phyloP scores from a whole-genome alignment of 2,329 filamentous ascomycete genomes.

The Pseudogymnoascus sp. region DNA sequence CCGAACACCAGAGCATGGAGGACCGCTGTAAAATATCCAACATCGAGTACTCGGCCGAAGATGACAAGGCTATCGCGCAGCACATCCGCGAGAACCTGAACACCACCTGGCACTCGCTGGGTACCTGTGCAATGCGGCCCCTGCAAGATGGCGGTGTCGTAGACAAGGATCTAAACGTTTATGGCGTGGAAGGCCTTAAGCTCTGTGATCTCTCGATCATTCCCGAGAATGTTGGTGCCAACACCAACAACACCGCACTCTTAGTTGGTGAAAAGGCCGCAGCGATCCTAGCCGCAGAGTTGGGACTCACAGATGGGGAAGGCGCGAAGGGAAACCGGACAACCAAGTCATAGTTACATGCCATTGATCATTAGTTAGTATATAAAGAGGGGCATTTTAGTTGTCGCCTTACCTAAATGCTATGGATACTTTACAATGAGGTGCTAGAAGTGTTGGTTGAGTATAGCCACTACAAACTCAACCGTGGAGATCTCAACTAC shows the following conservation, averaged over 20 bases:
- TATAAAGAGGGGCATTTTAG: neutral
- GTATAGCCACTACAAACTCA: neutral
- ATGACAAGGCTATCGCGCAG: slow-evolving; percentile 27
- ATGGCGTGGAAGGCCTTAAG: slow-evolving; percentile 29
- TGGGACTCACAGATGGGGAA: slow-evolving; percentile 20
- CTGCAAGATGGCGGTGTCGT: slow-evolving; percentile 26
- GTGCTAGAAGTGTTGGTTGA: neutral
- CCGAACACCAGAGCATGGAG: slow-evolving; percentile 14
- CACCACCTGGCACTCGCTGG: slow-evolving; percentile 28
- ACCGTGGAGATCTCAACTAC: neutral
- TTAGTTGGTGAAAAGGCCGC: slow-evolving; percentile 35
- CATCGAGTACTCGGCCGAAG: slow-evolving; percentile 1
- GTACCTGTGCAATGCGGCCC: slow-evolving; percentile 29
- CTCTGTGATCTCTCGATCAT: slow-evolving; percentile 28
- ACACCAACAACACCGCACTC: slow-evolving; percentile 37
- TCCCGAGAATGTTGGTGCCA: slow-evolving; percentile 32
- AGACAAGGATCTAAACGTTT: slow-evolving; percentile 24
- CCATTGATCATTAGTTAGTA: neutral
- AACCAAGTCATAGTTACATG: neutral
- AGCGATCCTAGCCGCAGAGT: slow-evolving; percentile 28
- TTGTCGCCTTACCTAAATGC: neutral
- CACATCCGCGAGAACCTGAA: slow-evolving; percentile 27
- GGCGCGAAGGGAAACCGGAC: neutral
- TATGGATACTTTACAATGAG: neutral
- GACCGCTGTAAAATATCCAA: slow-evolving; percentile 12